These are phyloP conservation scores for Apocynum venetum DNA, from an alignment of 257 asterid genomes.

Conservation along the genomic window DNA sequence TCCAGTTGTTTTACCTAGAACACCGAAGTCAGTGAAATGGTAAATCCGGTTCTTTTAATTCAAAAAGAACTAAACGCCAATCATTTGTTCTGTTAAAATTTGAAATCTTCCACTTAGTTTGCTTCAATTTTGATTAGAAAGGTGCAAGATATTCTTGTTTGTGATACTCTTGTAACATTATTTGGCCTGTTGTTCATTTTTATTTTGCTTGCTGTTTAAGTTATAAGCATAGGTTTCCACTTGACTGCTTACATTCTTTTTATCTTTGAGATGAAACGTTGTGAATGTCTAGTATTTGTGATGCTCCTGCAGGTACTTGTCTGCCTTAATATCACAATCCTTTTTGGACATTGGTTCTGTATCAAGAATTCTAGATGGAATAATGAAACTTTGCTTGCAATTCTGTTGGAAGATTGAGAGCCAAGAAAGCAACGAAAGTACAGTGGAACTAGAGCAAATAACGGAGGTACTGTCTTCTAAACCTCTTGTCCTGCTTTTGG, in stretches of 20 bases:
- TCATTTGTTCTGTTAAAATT: too few species aligned
- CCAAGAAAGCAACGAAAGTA: slow-evolving; percentile 58
- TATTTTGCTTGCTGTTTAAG: not conserved
- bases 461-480: slow-evolving; percentile 63
- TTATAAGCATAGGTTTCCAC: not conserved
- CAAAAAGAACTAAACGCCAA: too few species aligned
- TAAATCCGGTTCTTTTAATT: not conserved
- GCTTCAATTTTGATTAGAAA: not conserved
- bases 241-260: not conserved
- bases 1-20: too few species aligned
- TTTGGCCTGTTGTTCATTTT: not conserved
- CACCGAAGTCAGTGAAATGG: too few species aligned
- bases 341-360: slow-evolving; percentile 98
- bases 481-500: slow-evolving; percentile 17
- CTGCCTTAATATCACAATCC: slow-evolving; percentile 88
- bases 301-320: slow-evolving; percentile 60
- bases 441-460: slow-evolving; percentile 71
- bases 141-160: not conserved
- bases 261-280: not conserved
- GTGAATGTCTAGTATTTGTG: not conserved
- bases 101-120: not conserved
- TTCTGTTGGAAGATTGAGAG: slow-evolving; percentile 95
- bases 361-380: slow-evolving; percentile 94
- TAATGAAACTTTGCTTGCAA: slow-evolving; percentile 87
- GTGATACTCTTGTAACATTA: not conserved